Conservation (phyloP, 2,329 filamentous ascomycete genomes). For the Trichophyton verrucosum region DNA sequence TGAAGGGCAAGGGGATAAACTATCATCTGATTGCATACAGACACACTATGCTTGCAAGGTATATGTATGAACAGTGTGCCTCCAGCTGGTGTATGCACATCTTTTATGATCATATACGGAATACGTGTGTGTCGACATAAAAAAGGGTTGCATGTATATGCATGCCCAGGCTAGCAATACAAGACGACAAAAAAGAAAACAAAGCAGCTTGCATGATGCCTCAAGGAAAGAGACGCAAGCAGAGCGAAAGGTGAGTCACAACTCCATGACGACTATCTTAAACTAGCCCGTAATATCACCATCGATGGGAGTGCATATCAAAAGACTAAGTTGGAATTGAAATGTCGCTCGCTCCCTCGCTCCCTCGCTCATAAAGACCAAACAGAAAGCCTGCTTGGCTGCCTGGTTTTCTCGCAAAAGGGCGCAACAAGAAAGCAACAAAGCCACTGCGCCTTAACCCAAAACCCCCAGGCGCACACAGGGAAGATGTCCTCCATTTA, state of each 20-base stretch:
- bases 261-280: neutral
- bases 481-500: neutral
- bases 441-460: neutral
- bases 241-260: neutral
- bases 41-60: neutral
- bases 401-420: neutral
- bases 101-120: neutral
- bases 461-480: neutral
- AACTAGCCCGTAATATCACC: conserved; percentile 1
- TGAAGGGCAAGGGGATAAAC: neutral
- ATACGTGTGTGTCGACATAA: neutral
- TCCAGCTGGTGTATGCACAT: neutral
- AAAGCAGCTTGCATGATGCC: neutral
- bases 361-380: neutral
- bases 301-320: neutral
- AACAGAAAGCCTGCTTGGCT: neutral
- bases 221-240: neutral
- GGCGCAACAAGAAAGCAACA: neutral
- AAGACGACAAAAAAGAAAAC: neutral
- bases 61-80: too few species aligned
- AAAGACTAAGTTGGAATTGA: conserved; percentile 1
- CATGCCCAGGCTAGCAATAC: too few species aligned
- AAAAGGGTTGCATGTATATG: neutral
- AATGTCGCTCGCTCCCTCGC: neutral
- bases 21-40: conserved; percentile 1